Evolutionary conservation across 2,329 filamentous ascomycete species (phyloP).

Genomic region (Apiospora phragmitis): DNA sequence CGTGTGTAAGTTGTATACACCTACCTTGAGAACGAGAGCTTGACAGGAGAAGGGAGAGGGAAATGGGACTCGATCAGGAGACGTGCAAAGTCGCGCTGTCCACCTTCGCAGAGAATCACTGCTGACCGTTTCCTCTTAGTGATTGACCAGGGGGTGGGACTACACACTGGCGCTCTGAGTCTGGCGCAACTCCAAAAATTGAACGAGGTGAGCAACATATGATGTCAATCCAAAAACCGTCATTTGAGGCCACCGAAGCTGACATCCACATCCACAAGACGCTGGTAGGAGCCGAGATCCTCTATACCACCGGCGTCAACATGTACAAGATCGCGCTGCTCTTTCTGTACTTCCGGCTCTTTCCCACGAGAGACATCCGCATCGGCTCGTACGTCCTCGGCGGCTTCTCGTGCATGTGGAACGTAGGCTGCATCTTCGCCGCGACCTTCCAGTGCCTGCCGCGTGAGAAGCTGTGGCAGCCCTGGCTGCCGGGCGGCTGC

Average conservation of each 20-base stretch:
- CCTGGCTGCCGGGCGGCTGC: conserved; percentile 7
- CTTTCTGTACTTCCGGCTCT: conserved; percentile 9
- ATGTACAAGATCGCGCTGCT: conserved; percentile 14
- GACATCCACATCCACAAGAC: background rate
- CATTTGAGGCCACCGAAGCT: background rate
- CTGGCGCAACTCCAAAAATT: background rate
- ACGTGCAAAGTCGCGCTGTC: background rate
- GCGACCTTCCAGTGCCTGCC: conserved; percentile 12
- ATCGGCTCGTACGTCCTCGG: conserved; percentile 1
- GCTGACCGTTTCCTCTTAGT: background rate
- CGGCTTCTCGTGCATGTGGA: conserved; percentile 6
- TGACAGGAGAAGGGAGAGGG: background rate
- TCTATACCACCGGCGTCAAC: conserved; percentile 11
- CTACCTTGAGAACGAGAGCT: background rate
- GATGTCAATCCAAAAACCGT: too few species aligned
- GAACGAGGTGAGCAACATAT: background rate
- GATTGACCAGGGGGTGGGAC: conserved; percentile 4
- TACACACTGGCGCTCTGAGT: conserved; percentile 6
- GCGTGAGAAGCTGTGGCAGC: conserved; percentile 8
- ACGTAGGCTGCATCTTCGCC: conserved; percentile 9
- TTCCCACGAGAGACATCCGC: conserved; percentile 10
- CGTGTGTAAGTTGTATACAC: background rate
- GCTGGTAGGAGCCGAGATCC: conserved; percentile 11
- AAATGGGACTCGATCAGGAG: background rate
- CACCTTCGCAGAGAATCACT: background rate